These are phyloP conservation scores for Paramyrothecium roridum DNA, from an alignment of 2,329 filamentous ascomycete genomes.

Conservation along the genomic window DNA sequence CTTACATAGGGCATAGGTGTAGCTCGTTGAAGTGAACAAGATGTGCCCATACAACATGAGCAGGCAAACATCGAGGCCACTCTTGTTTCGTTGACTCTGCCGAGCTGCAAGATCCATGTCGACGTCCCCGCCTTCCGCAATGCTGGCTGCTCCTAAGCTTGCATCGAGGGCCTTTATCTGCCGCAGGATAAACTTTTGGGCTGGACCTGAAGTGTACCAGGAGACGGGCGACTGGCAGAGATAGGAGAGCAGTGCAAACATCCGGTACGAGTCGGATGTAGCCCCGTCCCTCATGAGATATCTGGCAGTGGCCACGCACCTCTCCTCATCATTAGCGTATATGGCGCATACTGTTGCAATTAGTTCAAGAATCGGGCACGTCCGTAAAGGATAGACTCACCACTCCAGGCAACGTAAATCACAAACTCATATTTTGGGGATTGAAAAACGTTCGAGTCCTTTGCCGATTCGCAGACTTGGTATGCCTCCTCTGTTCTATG, in stretches of 20 bases:
- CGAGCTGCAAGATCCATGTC: not conserved
- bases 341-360: conserved; percentile 70
- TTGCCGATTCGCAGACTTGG: conserved; percentile 72
- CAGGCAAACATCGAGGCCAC: conserved; percentile 68
- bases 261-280: conserved; percentile 78
- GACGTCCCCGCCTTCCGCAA: conserved; percentile 17
- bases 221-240: conserved; percentile 69
- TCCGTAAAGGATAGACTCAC: conserved; percentile 36
- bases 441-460: conserved; percentile 79
- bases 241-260: conserved; percentile 76
- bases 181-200: conserved; percentile 86
- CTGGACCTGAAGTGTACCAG: conserved; percentile 76
- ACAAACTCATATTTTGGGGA: conserved; percentile 65
- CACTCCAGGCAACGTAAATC: conserved; percentile 75
- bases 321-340: conserved; percentile 74
- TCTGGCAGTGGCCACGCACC: conserved; percentile 68
- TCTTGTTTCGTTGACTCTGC: not conserved
- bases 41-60: conserved; percentile 90
- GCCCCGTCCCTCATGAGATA: conserved; percentile 82
- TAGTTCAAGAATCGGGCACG: conserved; percentile 4
- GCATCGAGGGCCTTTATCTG: conserved; percentile 89
- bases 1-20: conserved; percentile 73
- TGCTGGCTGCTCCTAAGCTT: conserved; percentile 43
- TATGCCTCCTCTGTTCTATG: conserved; percentile 72
- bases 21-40: conserved; percentile 78